These are phyloP conservation scores for Sarocladiaceae sp. DNA, from an alignment of 2,329 filamentous ascomycete species.

Conservation along the genomic window DNA sequence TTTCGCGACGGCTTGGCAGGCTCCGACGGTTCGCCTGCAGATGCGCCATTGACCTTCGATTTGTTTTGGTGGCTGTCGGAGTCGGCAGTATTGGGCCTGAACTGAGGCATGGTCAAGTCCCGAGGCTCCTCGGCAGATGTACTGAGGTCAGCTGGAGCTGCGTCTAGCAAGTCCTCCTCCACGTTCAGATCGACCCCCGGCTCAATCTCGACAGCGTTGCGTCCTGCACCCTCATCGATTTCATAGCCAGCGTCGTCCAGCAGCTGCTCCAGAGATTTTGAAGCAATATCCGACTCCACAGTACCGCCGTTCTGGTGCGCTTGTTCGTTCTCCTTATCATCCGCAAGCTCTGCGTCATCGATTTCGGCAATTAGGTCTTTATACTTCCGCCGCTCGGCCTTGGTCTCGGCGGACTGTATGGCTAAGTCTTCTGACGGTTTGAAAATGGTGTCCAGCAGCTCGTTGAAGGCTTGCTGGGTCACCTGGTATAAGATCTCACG, in stretches of 20 bases:
- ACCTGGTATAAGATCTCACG: conserved; percentile 88
- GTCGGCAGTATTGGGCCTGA: conserved; percentile 48
- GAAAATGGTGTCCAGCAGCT: conserved; percentile 83
- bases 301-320: background rate
- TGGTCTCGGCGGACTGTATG: conserved; percentile 59
- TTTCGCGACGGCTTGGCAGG: conserved; percentile 22
- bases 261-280: conserved; percentile 28
- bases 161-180: background rate
- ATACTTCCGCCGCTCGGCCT: conserved; percentile 52
- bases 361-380: conserved; percentile 34
- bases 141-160: conserved; percentile 8
- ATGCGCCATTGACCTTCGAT: background rate
- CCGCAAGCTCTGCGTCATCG: background rate
- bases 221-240: conserved; percentile 10
- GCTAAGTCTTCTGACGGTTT: conserved; percentile 72
- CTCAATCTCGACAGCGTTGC: background rate
- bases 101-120: conserved; percentile 64
- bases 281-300: conserved; percentile 14
- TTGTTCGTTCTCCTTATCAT: conserved; percentile 21
- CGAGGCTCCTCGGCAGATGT: conserved; percentile 21
- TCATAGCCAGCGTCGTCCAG: conserved; percentile 2
- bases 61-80: background rate
- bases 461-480: conserved; percentile 85
- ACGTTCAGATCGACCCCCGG: background rate
- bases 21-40: conserved; percentile 10